Base-by-base conservation (phyloP, 2,329 filamentous ascomycete species). In the Alternaria burnsii region DNA sequence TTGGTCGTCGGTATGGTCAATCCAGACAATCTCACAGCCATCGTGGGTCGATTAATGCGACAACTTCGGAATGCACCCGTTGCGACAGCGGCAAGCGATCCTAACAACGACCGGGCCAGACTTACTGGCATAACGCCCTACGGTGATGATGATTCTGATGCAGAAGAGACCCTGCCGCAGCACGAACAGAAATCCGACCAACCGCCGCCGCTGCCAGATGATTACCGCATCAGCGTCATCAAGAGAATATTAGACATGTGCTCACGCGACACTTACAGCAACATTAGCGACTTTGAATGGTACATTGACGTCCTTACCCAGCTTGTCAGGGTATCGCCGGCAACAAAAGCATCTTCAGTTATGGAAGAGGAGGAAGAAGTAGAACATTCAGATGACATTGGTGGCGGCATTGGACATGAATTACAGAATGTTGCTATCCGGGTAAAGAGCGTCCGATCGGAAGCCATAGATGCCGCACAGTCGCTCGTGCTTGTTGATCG, bases 1-100 rank as follows among this genome's bases (percentile, higher is more conserved):
- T 85, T 99, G 24, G 94, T 95, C 1, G 91, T 94, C 54, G 93
- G 92, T 36, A 97, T 99, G 93, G 93, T 98, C 61, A 94, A 90
- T 69, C 88, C 87, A 63, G 93, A 97, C 56, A 97, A 94, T 65
- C 79, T 99, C 5, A 86, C 92, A 59, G 87, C 87, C 1, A 92
- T 98, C 52, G 92, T 99, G 24, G 90, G 94, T 68, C 89, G 93
- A 24, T 81, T 99, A 44, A 91, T 98, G 84, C 88, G 89, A 69
- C 95, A 99, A 77, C 87, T 99, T 12, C 81, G 81, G 40, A 91
- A 90, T 71, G 83, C 88, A 14, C 87, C 89, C 0, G 84, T 87
- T 4, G 80, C 85, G 11, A 82, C 84, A n/a, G 73, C 82, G 22
- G 73, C 76, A 30, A 77, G 81, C 47, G 81, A 82, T 58, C 72